Conservation (phyloP, 768 basidiomycete genomes). For the Kwoniella bestiolae region DNA sequence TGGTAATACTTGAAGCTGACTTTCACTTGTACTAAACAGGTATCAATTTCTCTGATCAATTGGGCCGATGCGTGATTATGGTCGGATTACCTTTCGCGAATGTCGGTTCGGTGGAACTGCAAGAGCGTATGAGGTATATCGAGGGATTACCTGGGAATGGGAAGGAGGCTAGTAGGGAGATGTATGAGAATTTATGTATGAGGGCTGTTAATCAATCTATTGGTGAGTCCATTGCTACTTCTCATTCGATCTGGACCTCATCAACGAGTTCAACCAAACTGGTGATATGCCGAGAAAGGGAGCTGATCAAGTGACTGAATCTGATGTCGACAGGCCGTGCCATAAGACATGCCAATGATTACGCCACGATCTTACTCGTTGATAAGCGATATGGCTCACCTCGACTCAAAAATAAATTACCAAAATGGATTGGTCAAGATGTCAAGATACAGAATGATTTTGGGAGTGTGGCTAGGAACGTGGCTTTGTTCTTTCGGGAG, state of each 20-base stretch:
- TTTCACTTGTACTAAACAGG: too few species aligned
- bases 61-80: constrained; percentile 82
- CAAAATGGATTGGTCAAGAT: constrained; percentile 80
- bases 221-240: constrained; percentile 65
- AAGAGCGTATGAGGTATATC: constrained; percentile 88
- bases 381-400: constrained; percentile 77
- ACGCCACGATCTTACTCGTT: constrained; percentile 85
- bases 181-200: constrained; percentile 69
- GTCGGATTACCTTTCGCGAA: constrained; percentile 94
- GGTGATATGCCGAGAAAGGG: too few species aligned
- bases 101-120: constrained; percentile 83
- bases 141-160: constrained; percentile 60
- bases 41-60: constrained; percentile 70
- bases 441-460: constrained; percentile 68
- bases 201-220: constrained; percentile 94
- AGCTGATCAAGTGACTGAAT: too few species aligned
- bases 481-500: constrained; percentile 71
- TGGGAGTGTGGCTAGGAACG: constrained; percentile 70
- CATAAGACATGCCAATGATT: constrained; percentile 87
- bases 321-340: constrained; percentile 71
- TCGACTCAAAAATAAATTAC: constrained; percentile 77
- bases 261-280: too few species aligned
- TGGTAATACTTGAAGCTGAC: constrained; percentile 5
- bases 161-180: constrained; percentile 62
- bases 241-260: background rate